Evolutionary conservation across 495 filamentous ascomycete genomes (phyloP).

Genomic region (Penicillium coffeae): DNA sequence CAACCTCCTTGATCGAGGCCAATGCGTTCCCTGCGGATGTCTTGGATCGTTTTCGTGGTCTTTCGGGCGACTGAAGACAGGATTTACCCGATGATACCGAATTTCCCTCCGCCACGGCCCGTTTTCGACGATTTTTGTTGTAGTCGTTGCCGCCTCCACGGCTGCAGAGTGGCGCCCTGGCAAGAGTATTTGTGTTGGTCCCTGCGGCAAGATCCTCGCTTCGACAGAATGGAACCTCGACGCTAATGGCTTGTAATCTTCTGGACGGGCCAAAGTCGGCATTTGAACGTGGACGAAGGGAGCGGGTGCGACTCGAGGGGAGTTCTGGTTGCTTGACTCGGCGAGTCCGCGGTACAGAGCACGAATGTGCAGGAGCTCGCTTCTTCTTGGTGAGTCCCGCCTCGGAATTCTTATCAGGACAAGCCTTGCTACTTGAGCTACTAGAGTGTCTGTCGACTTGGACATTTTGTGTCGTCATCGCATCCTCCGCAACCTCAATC

Average conservation of each 20-base stretch:
- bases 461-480: not conserved
- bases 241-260: constrained; percentile 5
- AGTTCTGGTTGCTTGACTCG: not conserved
- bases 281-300: constrained; percentile 1
- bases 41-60: constrained; percentile 3
- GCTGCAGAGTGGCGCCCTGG: constrained; percentile 2
- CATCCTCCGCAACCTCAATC: not conserved
- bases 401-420: not conserved
- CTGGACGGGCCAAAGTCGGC: not conserved
- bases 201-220: constrained; percentile 2
- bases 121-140: constrained; percentile 1
- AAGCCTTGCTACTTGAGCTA: not conserved
- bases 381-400: not conserved
- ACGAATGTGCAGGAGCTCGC: not conserved
- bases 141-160: not conserved
- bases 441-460: not conserved
- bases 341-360: not conserved
- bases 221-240: constrained; percentile 4
- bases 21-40: not conserved
- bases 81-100: constrained; percentile 2
- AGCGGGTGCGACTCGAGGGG: not conserved
- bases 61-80: not conserved
- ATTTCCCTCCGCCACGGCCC: not conserved
- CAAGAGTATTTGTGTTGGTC: constrained; percentile 3
- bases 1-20: not conserved